These are phyloP conservation scores for Arthromyces matolae DNA, from an alignment of 768 basidiomycete species.

Conservation along the genomic window DNA sequence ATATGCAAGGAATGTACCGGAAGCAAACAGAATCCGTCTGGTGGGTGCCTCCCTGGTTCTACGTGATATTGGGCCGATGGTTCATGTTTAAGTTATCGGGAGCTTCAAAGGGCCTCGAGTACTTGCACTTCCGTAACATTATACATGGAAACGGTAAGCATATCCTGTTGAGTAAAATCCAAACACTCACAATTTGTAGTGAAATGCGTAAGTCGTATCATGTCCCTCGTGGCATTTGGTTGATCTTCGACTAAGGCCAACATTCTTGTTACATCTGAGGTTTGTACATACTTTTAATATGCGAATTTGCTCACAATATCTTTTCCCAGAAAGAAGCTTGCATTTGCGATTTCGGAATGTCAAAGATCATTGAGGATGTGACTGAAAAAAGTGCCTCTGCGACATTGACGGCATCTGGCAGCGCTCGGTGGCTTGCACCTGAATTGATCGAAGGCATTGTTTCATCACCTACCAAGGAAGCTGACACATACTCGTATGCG, in stretches of 20 bases:
- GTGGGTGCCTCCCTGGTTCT: conserved; percentile 28
- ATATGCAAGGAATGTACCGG: conserved; percentile 34
- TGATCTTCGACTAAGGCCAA: conserved; percentile 33
- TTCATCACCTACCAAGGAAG: conserved; percentile 38
- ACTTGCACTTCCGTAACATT: conserved; percentile 48
- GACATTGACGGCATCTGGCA: conserved; percentile 45
- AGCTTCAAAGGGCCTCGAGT: conserved; percentile 54
- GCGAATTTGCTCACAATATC: not conserved
- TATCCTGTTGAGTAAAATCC: conserved; percentile 3
- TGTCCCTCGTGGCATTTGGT: too few relatives aligned
- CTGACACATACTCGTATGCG: conserved; percentile 56
- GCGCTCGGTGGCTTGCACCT: conserved; percentile 60
- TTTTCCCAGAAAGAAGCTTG: conserved; percentile 43
- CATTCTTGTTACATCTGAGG: conserved; percentile 52
- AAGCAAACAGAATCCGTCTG: conserved; percentile 38
- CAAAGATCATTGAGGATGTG: conserved; percentile 56
- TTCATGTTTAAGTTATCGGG: conserved; percentile 46
- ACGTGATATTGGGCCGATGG: conserved; percentile 5
- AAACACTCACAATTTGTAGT: conserved; percentile 32
- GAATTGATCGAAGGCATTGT: conserved; percentile 49
- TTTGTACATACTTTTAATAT: conserved; percentile 14
- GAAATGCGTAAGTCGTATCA: conserved; percentile 63
- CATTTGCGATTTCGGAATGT: conserved; percentile 64
- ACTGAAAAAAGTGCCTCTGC: conserved; percentile 44
- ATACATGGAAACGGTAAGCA: conserved; percentile 61